These are phyloP conservation scores for Sphaerosporella brunnea DNA, from an alignment of 495 filamentous ascomycete genomes.

Conservation along the genomic window DNA sequence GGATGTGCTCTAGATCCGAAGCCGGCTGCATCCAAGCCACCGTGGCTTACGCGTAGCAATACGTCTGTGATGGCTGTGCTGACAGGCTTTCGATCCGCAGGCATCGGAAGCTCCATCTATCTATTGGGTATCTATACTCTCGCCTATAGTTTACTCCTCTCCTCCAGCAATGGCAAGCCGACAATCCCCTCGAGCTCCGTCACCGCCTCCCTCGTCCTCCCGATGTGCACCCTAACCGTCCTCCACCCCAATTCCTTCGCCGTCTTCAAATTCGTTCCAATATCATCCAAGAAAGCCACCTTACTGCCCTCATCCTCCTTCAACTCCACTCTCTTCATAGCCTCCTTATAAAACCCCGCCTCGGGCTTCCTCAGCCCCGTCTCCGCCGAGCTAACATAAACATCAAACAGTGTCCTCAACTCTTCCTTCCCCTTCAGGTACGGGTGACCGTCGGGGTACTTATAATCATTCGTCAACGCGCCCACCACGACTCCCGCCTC, in stretches of 20 bases:
- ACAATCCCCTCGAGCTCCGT: conserved; percentile 44
- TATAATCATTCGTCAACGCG: conserved; percentile 75
- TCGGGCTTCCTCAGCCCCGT: conserved; percentile 81
- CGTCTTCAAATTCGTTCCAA: conserved; percentile 77
- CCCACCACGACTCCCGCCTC: conserved; percentile 43
- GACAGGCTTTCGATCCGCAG: no score
- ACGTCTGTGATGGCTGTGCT: no score
- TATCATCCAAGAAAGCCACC: conserved; percentile 84
- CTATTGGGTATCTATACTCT: not conserved
- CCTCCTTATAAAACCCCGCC: conserved; percentile 56
- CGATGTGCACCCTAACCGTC: conserved; percentile 70
- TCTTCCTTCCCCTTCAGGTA: not conserved
- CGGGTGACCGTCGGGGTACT: conserved; percentile 52
- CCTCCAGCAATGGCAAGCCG: conserved; percentile 38
- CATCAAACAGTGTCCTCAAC: conserved; percentile 49
- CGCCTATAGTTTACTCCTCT: conserved; percentile 7
- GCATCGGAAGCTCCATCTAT: no score
- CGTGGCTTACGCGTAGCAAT: no score
- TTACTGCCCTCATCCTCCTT: conserved; percentile 44
- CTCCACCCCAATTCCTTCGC: conserved; percentile 57
- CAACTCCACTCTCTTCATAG: conserved; percentile 33
- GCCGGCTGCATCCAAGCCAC: no score
- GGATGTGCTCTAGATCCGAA: no score
- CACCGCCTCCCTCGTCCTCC: conserved; percentile 59
- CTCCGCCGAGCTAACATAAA: conserved; percentile 70